Conservation (phyloP, 2,329 filamentous ascomycete genomes). For the Mycosphaerella sp. region DNA sequence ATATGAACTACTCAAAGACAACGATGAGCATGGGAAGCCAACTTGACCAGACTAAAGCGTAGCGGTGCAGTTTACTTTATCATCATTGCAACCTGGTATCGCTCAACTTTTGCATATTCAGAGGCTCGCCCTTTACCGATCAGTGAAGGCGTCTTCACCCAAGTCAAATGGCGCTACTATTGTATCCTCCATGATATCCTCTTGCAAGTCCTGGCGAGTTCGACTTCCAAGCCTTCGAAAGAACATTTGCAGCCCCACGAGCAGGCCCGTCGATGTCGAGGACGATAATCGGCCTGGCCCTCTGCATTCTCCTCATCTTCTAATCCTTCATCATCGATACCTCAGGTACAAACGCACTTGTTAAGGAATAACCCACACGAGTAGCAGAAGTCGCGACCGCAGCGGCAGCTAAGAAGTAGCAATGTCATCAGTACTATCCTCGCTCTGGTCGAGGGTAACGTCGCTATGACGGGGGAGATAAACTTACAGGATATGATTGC, state of each 20-base stretch:
- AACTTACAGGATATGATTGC: slow-evolving; percentile 17
- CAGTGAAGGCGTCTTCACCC: slow-evolving; percentile 3
- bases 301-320: slow-evolving; percentile 6
- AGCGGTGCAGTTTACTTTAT: no score
- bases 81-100: no score
- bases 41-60: no score
- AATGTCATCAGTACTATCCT: background rate
- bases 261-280: background rate
- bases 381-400: slow-evolving; percentile 14
- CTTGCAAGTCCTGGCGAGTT: slow-evolving; percentile 1
- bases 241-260: background rate
- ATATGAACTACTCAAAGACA: no score
- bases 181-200: slow-evolving; percentile 15
- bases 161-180: slow-evolving; percentile 6
- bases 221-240: background rate
- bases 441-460: background rate
- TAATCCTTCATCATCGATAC: background rate
- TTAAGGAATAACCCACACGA: slow-evolving; percentile 7
- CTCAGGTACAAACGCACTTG: slow-evolving; percentile 9
- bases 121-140: background rate
- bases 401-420: slow-evolving; percentile 6
- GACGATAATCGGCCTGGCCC: no score
- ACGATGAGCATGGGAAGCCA: no score
- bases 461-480: no score
- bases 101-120: background rate